Evolutionary conservation across 2,329 filamentous ascomycete species (phyloP), one percentile per base, ranked within the genome.

Genomic region (Aspergillus neotritici): DNA sequence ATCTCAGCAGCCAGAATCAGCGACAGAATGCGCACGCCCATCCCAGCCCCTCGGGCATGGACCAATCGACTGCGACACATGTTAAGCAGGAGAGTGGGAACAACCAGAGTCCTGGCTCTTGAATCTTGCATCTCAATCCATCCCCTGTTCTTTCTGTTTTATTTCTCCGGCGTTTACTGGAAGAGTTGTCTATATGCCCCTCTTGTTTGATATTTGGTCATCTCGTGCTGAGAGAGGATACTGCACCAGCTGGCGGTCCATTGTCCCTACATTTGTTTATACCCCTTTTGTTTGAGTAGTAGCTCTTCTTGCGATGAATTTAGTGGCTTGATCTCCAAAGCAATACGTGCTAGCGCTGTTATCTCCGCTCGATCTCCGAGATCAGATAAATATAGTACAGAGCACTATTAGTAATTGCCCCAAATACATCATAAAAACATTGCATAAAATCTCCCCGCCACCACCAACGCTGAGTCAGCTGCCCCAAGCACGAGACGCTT

Each of bases 401-500:
- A 8, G 21, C 21, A 25, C 21, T 25, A 25, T 25, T 25, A 25
- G 21, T 25, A 25, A 25, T 25, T 9, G 2, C 17, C 17, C 17
- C 17, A 21, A 21, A 21, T 5, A 4, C 17, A 21, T 8, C 21
- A 25, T 9, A 25, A 25, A 25, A 25, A 25, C 6, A 6, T 6
- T 8, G 2, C 21, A 3, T 25, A 25, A 8, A 2, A 25, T 9
- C 30, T 37, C 36, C 34, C 38, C 41, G 40, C 38, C 44, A 42
- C 42, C 49, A 31, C 34, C 13, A 12, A 31, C 15, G 40, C 39
- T 47, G 43, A 50, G 35, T 51, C 35, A 51, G 46, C 40, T 36
- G 50, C 56, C 53, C 45, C 55, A 56, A 55, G 30, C 52, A 46
- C 54, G 52, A 56, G 52, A 38, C 46, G 32, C 36, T 54, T 51